A percentile compares a stretch with the other conserved stretches of the same genome.
Conservation (phyloP, 2,329 filamentous ascomycete species). For the Pseudopyrenochaeta lycopersici region DNA sequence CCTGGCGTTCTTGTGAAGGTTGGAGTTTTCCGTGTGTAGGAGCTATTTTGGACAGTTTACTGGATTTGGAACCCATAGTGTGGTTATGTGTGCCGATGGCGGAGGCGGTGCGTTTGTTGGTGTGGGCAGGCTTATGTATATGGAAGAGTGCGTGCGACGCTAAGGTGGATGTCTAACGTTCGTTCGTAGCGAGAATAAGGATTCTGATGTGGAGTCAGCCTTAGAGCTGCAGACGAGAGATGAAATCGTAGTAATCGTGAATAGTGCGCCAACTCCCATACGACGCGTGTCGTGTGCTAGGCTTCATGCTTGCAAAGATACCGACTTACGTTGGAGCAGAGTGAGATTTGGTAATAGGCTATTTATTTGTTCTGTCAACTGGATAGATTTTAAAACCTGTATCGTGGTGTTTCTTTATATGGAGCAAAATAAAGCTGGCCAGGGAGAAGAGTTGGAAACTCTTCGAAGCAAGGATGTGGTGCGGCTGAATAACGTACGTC, state of each 20-base stretch:
- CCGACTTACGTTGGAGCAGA: conserved; percentile 26
- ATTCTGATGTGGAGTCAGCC: conserved; percentile 13
- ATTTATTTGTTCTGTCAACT: neutral
- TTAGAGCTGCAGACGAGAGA: too few relatives aligned
- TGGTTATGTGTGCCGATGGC: neutral
- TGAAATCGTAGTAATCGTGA: too few relatives aligned
- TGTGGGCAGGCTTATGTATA: neutral
- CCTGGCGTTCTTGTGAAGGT: conserved; percentile 30
- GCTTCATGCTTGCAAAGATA: neutral
- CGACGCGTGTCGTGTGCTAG: conserved; percentile 5
- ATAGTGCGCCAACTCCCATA: neutral
- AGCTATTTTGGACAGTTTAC: conserved; percentile 20
- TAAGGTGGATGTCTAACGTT: conserved; percentile 16
- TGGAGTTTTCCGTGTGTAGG: conserved; percentile 33
- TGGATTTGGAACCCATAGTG: conserved; percentile 42
- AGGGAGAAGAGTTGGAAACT: conserved; percentile 4
- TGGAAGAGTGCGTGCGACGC: conserved; percentile 8
- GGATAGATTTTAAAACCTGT: conserved; percentile 14
- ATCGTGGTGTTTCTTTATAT: conserved; percentile 9
- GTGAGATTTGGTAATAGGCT: conserved; percentile 22
- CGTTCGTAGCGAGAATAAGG: conserved; percentile 24
- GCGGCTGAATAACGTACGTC: conserved; percentile 19
- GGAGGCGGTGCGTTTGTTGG: neutral
- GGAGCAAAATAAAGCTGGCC: neutral
- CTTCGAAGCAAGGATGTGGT: conserved; percentile 18